Conservation (phyloP, 2,329 filamentous ascomycete genomes). For the Fusarium anthophilum region DNA sequence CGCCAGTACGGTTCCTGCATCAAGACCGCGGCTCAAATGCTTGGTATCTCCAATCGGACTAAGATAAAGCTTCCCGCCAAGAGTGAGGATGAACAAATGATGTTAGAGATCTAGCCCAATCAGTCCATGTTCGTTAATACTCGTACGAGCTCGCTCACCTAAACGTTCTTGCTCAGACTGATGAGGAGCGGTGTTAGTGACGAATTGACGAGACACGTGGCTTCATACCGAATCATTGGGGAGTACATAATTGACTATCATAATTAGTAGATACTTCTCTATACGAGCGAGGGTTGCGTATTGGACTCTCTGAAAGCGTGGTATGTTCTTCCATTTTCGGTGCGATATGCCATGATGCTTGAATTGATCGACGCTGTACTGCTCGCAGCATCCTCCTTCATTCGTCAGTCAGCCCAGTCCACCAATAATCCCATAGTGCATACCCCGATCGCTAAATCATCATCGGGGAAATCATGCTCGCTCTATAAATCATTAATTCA, state of each 20-base stretch:
- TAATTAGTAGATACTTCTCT: background rate
- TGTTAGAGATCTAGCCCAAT: slow-evolving; percentile 48
- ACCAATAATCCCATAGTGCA: background rate
- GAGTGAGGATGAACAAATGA: slow-evolving; percentile 47
- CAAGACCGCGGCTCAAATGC: slow-evolving; percentile 48
- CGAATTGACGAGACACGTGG: background rate
- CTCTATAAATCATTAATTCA: background rate
- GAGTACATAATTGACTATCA: slow-evolving; percentile 41
- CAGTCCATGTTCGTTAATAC: accelerated
- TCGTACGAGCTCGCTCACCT: slow-evolving; percentile 18
- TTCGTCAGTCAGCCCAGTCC: background rate
- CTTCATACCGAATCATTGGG: slow-evolving; percentile 44
- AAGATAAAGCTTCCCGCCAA: slow-evolving; percentile 44
- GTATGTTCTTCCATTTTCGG: slow-evolving; percentile 52
- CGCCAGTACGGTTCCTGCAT: slow-evolving; percentile 60
- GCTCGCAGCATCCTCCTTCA: slow-evolving; percentile 40
- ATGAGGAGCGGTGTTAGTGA: slow-evolving; percentile 9
- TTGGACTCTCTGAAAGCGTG: slow-evolving; percentile 47
- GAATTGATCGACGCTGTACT: slow-evolving; percentile 48
- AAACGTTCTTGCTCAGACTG: slow-evolving; percentile 47
- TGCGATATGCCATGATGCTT: slow-evolving; percentile 49
- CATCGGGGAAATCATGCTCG: slow-evolving; percentile 18
- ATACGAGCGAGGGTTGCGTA: background rate
- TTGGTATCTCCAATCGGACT: slow-evolving; percentile 39
- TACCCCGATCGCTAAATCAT: slow-evolving; percentile 40